Evolutionary conservation across 108 stramenopile genomes (phyloP), one percentile per base, ranked within the genome.

Genomic region (Aurantiochytrium sp.): DNA sequence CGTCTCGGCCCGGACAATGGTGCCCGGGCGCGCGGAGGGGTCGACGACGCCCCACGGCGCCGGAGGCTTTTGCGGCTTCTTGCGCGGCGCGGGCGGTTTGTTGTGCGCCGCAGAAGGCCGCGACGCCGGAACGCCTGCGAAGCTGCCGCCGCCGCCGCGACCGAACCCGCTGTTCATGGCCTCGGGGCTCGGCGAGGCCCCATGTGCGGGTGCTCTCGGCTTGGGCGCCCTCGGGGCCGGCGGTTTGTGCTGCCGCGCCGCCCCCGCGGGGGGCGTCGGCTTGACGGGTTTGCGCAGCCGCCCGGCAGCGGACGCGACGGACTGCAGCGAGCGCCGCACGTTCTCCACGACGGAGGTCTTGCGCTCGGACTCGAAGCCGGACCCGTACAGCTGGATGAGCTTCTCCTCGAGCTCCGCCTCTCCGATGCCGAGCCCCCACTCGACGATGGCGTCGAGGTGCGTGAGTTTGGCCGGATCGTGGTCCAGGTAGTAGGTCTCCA

Each of bases 361-460:
- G 6, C 3, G 12, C 42, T 24, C 73, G n/a, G 73, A 17, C 21
- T 15, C 45, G 45, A 81, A 81, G 36, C 73, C 73, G 3, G 39
- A 81, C n/a, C 73, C 73, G 39, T 81, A 81, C 39, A 81, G n/a
- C 73, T 81, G 73, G 42, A 81, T 81, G 17, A 81, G 73, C 45
- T 81, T 81, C 45, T 48, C 73, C 45, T 81, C 73, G 45, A 81
- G 73, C 73, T 81, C 42, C 24, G 6, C 45, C 45, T 81, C 73
- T 22, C 73, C 73, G 32, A 81, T 81, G 42, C 45, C 42, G n/a
- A 81, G 39, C 8, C 73, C 73, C 73, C 73, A 81, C 6, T 41
- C 73, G 32, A 81, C 73, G 45, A 81, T 81, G 1, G 73, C 73
- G 27, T 81, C 73, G 8, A 81, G 39, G 24, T 81, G 73, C 3